Percentiles rank a stretch among this genome's conserved stretches.
These are phyloP conservation scores for Annulohypoxylon nitens DNA, from an alignment of 495 filamentous ascomycete species.

Conservation along the genomic window DNA sequence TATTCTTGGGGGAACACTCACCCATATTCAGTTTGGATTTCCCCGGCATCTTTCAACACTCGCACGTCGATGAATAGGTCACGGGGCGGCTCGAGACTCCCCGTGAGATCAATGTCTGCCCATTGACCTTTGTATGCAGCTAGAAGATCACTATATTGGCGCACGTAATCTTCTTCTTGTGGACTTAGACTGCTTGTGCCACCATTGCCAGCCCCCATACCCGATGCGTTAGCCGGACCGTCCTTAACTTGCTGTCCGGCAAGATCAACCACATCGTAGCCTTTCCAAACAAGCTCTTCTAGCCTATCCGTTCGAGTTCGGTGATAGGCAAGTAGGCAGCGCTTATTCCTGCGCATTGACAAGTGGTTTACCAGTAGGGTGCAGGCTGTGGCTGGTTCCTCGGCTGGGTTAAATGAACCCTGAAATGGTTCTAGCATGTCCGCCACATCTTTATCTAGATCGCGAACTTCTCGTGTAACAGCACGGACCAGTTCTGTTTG, in stretches of 20 bases:
- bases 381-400: slow-evolving; percentile 86
- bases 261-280: slow-evolving; percentile 77
- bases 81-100: slow-evolving; percentile 90
- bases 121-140: slow-evolving; percentile 98
- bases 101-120: slow-evolving; percentile 98
- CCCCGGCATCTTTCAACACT: slow-evolving; percentile 95
- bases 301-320: slow-evolving; percentile 89
- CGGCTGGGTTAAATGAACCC: slow-evolving; percentile 85
- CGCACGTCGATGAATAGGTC: slow-evolving; percentile 98
- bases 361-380: slow-evolving; percentile 93
- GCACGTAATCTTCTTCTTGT: slow-evolving; percentile 96
- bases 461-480: slow-evolving; percentile 91
- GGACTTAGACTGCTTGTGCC: slow-evolving; percentile 86
- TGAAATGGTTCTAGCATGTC: slow-evolving; percentile 84
- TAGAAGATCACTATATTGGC: slow-evolving; percentile 90
- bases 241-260: slow-evolving; percentile 56
- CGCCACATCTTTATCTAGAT: slow-evolving; percentile 90
- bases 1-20: slow-evolving; percentile 60
- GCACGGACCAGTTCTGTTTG: slow-evolving; percentile 91
- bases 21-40: slow-evolving; percentile 99
- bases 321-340: slow-evolving; percentile 95
- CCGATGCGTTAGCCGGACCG: slow-evolving; percentile 42
- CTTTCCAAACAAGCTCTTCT: slow-evolving; percentile 94
- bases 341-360: slow-evolving; percentile 95
- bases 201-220: slow-evolving; percentile 57